Conservation (phyloP, 2,329 filamentous ascomycete genomes). For the Claviceps purpurea region DNA sequence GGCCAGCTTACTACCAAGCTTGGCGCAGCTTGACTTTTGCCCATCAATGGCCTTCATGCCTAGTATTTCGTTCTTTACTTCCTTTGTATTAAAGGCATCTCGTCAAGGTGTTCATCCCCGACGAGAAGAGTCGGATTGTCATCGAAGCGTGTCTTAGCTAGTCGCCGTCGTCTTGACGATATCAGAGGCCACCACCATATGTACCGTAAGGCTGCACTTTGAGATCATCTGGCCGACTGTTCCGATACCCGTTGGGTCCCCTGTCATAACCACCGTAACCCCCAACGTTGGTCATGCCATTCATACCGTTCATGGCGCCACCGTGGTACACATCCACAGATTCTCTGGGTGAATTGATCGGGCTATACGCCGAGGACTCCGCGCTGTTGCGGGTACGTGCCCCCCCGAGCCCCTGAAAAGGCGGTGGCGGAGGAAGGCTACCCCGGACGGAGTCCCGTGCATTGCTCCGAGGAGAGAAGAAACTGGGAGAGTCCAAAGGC, state of each 20-base stretch:
- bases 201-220: slow-evolving; percentile 22
- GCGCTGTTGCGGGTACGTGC: slow-evolving; percentile 42
- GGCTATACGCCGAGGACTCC: slow-evolving; percentile 64
- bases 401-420: slow-evolving; percentile 45
- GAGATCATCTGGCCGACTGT: slow-evolving; percentile 35
- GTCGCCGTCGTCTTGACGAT: slow-evolving; percentile 6
- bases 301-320: slow-evolving; percentile 17
- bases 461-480: slow-evolving; percentile 48
- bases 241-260: slow-evolving; percentile 27
- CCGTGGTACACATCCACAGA: slow-evolving; percentile 32
- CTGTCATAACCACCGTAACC: slow-evolving; percentile 23
- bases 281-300: slow-evolving; percentile 24
- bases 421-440: slow-evolving; percentile 35
- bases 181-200: slow-evolving; percentile 8
- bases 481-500: slow-evolving; percentile 53
- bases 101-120: slow-evolving; percentile 72
- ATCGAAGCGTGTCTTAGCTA: slow-evolving; percentile 56
- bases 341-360: slow-evolving; percentile 53
- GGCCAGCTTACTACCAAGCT: slow-evolving; percentile 44
- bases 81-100: slow-evolving; percentile 45
- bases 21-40: slow-evolving; percentile 42
- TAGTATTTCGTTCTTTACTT: slow-evolving; percentile 56
- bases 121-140: slow-evolving; percentile 63
- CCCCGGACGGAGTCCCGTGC: slow-evolving; percentile 22
- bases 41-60: slow-evolving; percentile 54